Evolutionary conservation across 2,329 filamentous ascomycete genomes (phyloP).

Genomic region (Diaporthe vaccinii): DNA sequence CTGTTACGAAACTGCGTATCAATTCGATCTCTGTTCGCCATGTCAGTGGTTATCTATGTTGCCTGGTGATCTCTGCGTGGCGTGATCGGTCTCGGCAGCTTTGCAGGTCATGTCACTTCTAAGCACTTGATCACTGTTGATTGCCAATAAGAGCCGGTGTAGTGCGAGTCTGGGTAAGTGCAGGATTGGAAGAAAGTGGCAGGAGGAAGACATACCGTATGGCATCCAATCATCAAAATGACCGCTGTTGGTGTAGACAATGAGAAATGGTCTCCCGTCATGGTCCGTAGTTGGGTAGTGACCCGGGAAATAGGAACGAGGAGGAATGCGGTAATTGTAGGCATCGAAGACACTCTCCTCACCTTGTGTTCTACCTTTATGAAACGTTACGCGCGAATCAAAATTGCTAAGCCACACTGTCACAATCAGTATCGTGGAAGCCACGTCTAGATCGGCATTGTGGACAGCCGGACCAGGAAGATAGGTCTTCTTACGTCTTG

Average conservation of each 20-base stretch:
- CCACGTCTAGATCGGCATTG: too few species aligned
- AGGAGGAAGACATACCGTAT: background rate
- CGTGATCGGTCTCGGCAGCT: too few species aligned
- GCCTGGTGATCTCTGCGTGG: background rate
- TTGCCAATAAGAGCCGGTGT: fast-evolving
- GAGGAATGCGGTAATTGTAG: background rate
- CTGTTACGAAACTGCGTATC: conserved; percentile 1
- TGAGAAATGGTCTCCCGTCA: background rate
- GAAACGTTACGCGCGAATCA: fast-evolving
- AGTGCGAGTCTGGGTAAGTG: too few species aligned
- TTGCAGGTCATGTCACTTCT: background rate
- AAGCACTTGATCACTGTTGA: background rate
- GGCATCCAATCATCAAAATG: background rate
- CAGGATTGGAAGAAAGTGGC: background rate
- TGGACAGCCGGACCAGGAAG: background rate
- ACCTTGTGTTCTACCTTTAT: fast-evolving
- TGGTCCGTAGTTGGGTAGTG: background rate
- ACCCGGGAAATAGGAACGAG: background rate
- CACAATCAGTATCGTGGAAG: background rate
- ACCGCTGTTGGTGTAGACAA: background rate
- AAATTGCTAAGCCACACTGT: background rate
- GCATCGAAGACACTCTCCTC: background rate
- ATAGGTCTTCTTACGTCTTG: background rate
- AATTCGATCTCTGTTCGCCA: background rate
- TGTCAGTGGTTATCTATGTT: background rate